A percentile compares a stretch with the other conserved stretches of the same genome.
These are phyloP conservation scores for Lasiosphaeria hispida DNA, from an alignment of 495 filamentous ascomycete genomes.

Conservation along the genomic window DNA sequence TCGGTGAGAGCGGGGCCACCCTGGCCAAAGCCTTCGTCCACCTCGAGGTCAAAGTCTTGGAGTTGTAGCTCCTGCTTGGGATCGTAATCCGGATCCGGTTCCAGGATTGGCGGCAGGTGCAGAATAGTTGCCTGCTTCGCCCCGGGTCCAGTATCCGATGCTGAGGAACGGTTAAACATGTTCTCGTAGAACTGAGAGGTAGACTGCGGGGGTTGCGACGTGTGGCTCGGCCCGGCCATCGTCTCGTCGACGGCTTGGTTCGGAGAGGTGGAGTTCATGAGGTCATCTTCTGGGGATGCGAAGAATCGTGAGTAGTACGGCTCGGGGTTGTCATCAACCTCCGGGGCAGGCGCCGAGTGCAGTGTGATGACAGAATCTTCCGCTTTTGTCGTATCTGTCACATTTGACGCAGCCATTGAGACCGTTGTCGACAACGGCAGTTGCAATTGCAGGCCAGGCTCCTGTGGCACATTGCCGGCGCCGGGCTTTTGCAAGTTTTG, in stretches of 20 bases:
- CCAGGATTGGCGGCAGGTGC: conserved; percentile 5
- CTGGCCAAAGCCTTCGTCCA: conserved; percentile 16
- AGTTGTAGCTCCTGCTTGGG: conserved; percentile 13
- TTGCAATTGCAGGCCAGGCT: not conserved
- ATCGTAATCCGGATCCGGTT: not conserved
- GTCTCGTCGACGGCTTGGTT: not conserved
- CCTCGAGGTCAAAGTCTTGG: conserved; percentile 24
- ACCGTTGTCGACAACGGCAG: not conserved
- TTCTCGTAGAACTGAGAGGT: too few relatives aligned
- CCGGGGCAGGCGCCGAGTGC: conserved; percentile 5
- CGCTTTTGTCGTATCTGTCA: not conserved
- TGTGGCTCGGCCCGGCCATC: too few relatives aligned
- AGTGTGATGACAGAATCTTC: not conserved
- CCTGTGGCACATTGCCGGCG: not conserved
- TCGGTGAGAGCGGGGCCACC: not conserved
- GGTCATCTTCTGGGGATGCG: not conserved
- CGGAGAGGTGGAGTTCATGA: not conserved
- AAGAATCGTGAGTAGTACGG: too few relatives aligned
- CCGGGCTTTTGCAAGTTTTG: conserved; percentile 30
- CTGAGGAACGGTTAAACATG: too few relatives aligned
- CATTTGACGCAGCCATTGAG: not conserved
- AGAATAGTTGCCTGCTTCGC: not conserved
- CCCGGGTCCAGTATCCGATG: too few relatives aligned
- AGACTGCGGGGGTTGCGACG: too few relatives aligned
- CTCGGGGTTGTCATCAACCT: conserved; percentile 11